A percentile compares a stretch with the other conserved stretches of the same genome.
These are phyloP conservation scores for Aspergillus affinis DNA, from an alignment of 495 filamentous ascomycete species.

Conservation along the genomic window DNA sequence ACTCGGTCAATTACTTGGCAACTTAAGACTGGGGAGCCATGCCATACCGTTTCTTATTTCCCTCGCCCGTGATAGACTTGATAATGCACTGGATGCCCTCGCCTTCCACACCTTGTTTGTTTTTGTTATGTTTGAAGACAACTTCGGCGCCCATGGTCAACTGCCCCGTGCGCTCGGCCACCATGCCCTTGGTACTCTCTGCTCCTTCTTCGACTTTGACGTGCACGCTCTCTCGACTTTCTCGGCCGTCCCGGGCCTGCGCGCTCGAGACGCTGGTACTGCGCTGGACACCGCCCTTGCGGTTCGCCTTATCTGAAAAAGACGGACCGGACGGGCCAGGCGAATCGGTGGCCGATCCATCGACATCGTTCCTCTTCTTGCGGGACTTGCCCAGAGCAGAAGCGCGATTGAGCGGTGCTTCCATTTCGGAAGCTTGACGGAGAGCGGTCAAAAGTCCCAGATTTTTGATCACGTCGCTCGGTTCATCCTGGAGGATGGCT, in stretches of 20 bases:
- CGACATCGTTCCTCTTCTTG: conserved; percentile 69
- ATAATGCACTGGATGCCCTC: conserved; percentile 89
- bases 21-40: conserved; percentile 8
- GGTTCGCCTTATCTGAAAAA: conserved; percentile 44
- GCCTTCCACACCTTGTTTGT: conserved; percentile 64
- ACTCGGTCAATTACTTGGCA: conserved; percentile 19
- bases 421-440: conserved; percentile 56
- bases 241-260: conserved; percentile 39
- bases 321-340: conserved; percentile 59
- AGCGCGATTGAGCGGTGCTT: conserved; percentile 50
- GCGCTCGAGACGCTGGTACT: conserved; percentile 57
- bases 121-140: conserved; percentile 74
- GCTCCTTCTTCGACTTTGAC: conserved; percentile 58
- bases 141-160: conserved; percentile 77
- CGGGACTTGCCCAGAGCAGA: conserved; percentile 51
- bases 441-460: conserved; percentile 62
- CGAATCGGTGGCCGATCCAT: conserved; percentile 67
- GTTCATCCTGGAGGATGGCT: conserved; percentile 56
- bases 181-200: conserved; percentile 48
- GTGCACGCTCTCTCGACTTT: conserved; percentile 37
- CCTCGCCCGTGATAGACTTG: conserved; percentile 78
- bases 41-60: conserved; percentile 69
- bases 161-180: conserved; percentile 50
- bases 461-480: conserved; percentile 58
- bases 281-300: conserved; percentile 49